Percentiles rank a stretch among this genome's conserved stretches.
Conservation (phyloP, 1,284 basidiomycete species). For the Ustilago trichophora region DNA sequence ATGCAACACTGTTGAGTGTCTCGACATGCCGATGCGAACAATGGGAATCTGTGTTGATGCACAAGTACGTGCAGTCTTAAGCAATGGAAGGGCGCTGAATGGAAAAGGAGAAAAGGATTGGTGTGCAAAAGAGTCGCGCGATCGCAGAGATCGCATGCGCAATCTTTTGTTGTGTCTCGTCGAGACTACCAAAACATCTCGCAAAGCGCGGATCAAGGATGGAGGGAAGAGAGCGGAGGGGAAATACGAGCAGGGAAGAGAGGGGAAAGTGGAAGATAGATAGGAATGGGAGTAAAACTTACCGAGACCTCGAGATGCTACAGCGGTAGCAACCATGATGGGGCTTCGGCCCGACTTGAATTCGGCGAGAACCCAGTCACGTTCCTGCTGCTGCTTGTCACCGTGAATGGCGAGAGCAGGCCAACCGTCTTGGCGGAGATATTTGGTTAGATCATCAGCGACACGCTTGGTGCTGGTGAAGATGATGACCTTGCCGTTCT, state of each 20-base stretch:
- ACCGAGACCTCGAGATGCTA: slow-evolving; percentile 99
- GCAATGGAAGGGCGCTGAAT: too few relatives aligned
- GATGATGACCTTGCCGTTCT: slow-evolving; percentile 98
- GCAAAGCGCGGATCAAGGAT: slow-evolving; percentile 2
- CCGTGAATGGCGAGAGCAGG: slow-evolving; percentile 96
- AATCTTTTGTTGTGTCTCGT: background rate
- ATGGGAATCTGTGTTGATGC: slow-evolving; percentile 6
- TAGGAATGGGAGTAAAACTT: slow-evolving; percentile 71
- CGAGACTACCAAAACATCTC: slow-evolving; percentile 5
- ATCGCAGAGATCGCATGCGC: slow-evolving; percentile 5
- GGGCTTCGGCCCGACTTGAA: slow-evolving; percentile 98
- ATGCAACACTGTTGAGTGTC: slow-evolving; percentile 40
- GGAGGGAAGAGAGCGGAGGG: background rate
- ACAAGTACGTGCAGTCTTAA: too few relatives aligned
- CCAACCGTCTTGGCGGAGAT: slow-evolving; percentile 78
- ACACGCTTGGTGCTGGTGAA: slow-evolving; percentile 98
- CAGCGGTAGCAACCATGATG: slow-evolving; percentile 84
- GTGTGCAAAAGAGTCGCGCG: slow-evolving; percentile 1
- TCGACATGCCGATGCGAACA: slow-evolving; percentile 26
- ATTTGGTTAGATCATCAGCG: slow-evolving; percentile 95
- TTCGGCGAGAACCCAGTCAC: slow-evolving; percentile 97
- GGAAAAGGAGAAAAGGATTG: slow-evolving; percentile 12
- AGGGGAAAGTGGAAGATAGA: background rate
- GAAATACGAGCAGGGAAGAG: too few relatives aligned
- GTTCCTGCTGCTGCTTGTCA: slow-evolving; percentile 88